Conservation (phyloP, 176 grass and related monocot genomes). For the Neostapfia colusana region DNA sequence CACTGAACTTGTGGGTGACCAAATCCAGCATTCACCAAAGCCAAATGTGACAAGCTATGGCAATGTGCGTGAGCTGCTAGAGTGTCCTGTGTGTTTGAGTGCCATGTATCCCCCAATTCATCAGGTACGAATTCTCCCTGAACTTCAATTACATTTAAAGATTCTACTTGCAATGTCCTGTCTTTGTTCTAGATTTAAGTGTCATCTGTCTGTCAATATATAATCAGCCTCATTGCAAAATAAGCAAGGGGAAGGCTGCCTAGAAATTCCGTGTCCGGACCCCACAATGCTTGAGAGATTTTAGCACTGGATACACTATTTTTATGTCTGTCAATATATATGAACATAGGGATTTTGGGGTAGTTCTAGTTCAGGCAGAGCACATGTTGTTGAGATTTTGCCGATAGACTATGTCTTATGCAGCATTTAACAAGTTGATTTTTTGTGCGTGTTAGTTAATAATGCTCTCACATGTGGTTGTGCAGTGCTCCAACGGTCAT, state of each 20-base stretch:
- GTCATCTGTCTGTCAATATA: not conserved
- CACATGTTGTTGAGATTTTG: not conserved
- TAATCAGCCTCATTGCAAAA: too few species aligned
- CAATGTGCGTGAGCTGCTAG: slow-evolving; percentile 82
- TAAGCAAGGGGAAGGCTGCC: too few species aligned
- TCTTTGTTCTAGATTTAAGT: slow-evolving; percentile 14
- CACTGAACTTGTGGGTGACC: slow-evolving; percentile 63
- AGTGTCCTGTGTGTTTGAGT: slow-evolving; percentile 91
- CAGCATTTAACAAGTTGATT: not conserved
- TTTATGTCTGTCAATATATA: too few species aligned
- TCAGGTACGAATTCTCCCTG: slow-evolving; percentile 57
- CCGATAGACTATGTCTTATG: not conserved
- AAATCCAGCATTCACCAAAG: slow-evolving; percentile 64
- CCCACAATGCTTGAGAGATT: too few species aligned
- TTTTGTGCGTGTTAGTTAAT: not conserved
- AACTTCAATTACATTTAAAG: slow-evolving; percentile 1
- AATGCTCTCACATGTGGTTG: slow-evolving; percentile 16
- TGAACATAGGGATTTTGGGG: not conserved
- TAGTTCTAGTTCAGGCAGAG: not conserved
- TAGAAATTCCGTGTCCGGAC: too few species aligned
- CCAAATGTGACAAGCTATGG: slow-evolving; percentile 71
- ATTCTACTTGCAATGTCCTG: not conserved
- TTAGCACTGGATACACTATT: too few species aligned
- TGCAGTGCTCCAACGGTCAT: slow-evolving; percentile 94
- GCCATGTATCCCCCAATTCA: slow-evolving; percentile 99